phyloP scores from a whole-genome alignment of 2,329 filamentous ascomycete genomes.

The Thermothelomyces thermophilus region DNA sequence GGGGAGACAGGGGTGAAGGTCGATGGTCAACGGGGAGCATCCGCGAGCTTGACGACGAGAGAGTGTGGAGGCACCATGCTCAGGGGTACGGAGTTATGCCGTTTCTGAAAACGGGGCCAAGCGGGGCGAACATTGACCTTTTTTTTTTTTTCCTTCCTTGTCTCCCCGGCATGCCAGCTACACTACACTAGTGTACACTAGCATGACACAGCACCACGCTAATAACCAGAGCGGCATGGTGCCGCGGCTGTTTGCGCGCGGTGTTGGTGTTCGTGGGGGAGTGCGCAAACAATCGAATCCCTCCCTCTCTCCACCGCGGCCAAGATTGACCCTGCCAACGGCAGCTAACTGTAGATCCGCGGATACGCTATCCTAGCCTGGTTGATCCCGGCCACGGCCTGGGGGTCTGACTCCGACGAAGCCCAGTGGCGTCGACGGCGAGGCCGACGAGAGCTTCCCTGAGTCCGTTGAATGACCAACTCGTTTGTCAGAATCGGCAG shows the following conservation, averaged over 20 bases:
- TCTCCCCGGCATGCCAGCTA: neutral
- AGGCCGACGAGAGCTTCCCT: too few species aligned
- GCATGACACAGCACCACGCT: too few species aligned
- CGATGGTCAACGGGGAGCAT: conserved; percentile 3
- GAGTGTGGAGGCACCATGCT: neutral
- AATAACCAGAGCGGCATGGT: neutral
- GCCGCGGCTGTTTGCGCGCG: neutral
- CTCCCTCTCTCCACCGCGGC: neutral
- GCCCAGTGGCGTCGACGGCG: too few species aligned
- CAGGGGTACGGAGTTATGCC: conserved; percentile 3
- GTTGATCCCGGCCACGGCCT: neutral
- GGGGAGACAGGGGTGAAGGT: neutral
- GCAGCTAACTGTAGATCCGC: conserved; percentile 1
- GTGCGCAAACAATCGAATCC: neutral
- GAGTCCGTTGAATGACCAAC: neutral
- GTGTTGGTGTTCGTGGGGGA: neutral
- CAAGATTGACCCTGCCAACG: neutral
- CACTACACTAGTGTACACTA: too few species aligned
- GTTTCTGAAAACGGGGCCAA: neutral
- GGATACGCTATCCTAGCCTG: neutral
- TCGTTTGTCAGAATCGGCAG: neutral
- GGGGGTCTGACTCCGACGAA: neutral
- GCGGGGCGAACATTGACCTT: neutral
- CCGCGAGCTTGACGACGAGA: neutral
- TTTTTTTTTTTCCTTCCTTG: neutral